Percentiles rank a stretch among this genome's conserved stretches.
Evolutionary conservation across 1,139 yeast genomes (phyloP).

Genomic region (Geotrichum macrosporum): DNA sequence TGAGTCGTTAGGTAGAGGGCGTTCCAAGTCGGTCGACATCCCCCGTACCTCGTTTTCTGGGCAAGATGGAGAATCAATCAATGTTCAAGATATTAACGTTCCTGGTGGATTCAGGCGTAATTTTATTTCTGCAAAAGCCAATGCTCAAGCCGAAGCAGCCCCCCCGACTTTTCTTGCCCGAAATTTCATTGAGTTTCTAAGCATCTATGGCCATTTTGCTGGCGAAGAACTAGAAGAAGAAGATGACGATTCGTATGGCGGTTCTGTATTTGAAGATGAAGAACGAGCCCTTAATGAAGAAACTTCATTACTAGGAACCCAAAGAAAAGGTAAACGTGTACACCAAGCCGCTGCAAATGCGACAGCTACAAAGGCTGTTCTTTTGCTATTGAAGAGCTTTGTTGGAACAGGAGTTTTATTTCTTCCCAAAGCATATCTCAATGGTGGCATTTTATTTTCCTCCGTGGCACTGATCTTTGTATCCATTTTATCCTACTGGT

Average conservation of each 20-base stretch:
- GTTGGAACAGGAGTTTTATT: slow-evolving; percentile 97
- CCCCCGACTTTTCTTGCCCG: slow-evolving; percentile 68
- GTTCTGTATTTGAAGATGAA: slow-evolving; percentile 32
- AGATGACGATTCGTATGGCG: slow-evolving; percentile 45
- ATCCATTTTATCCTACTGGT: slow-evolving; percentile 77
- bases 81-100: slow-evolving; percentile 66
- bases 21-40: slow-evolving; percentile 43
- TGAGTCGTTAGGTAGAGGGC: slow-evolving; percentile 27
- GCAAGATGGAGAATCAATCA: slow-evolving; percentile 40
- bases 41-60: slow-evolving; percentile 32
- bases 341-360: slow-evolving; percentile 42
- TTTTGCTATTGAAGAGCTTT: slow-evolving; percentile 78
- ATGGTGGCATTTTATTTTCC: slow-evolving; percentile 84
- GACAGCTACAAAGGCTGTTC: slow-evolving; percentile 60
- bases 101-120: slow-evolving; percentile 96
- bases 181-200: slow-evolving; percentile 81
- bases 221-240: slow-evolving; percentile 89
- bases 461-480: slow-evolving; percentile 57
- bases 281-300: slow-evolving; percentile 31
- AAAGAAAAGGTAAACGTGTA: slow-evolving; percentile 11
- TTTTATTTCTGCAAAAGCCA: slow-evolving; percentile 46
- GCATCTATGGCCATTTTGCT: slow-evolving; percentile 92
- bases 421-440: slow-evolving; percentile 82
- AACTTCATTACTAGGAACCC: slow-evolving; percentile 25
- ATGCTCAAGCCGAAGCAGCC: slow-evolving; percentile 28